Evolutionary conservation across 2,329 filamentous ascomycete species (phyloP), one percentile per base, ranked within the genome.

Genomic region (Clarireedia monteithiana): DNA sequence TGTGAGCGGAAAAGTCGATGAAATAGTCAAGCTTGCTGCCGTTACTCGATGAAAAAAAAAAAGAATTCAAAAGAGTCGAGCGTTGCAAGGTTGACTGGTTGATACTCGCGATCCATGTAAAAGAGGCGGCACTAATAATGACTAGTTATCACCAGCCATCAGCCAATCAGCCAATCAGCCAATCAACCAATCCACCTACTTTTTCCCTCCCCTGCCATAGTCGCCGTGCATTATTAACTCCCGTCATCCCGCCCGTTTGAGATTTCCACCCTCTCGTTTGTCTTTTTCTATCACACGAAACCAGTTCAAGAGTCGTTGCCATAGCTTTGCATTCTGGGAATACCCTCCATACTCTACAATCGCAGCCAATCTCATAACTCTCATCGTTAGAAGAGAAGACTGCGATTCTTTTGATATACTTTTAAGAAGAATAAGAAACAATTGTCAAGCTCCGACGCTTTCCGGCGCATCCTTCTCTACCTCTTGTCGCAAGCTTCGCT

Each of bases 391-490:
- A 55, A 44, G 45, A 10, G 24, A 44, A 12, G 2, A 3, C 7
- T 17, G 52, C 46, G 38, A 55, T 42, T 50, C 52, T 44, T 44
- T 55, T 44, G 26, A 50, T 44, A 26, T 55, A 15, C n/a, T 20
- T 50, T 44, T 36, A 12, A 44, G 20, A 39, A 36, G n/a, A 50
- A 17, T 20, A 55, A 26, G 17, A 44, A 17, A 36, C 4, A 2
- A 24, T 44, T 26, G 17, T n/a, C 38, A 55, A 53, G 24, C 56
- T 58, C 56, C 59, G 58, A 60, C 46, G 38, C 30, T 61, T 53
- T 47, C 62, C 62, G 63, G 63, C 63, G 63, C 63, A 64, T 63
- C 55, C 24, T 40, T 23, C 4, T 48, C 39, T 20, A 30, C 6
- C 39, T 12, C 36, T 15, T 47, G 51, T 53, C 44, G 51, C 44